These are phyloP conservation scores for Pholiota conissans DNA, from an alignment of 768 basidiomycete species.

Conservation along the genomic window DNA sequence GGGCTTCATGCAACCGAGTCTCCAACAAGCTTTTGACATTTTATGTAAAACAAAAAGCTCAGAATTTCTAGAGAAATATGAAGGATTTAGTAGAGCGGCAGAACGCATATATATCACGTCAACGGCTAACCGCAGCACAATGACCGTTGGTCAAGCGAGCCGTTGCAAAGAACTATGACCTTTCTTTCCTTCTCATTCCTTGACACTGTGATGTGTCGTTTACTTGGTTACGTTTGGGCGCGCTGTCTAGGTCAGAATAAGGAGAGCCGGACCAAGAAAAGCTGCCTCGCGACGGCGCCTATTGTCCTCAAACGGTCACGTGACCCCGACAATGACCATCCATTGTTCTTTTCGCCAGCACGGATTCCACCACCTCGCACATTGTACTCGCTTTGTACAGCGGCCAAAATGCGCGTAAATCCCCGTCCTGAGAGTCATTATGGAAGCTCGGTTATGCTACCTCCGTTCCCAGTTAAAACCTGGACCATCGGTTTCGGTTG, in stretches of 20 bases:
- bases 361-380: not conserved
- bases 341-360: conserved; percentile 13
- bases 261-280: not conserved
- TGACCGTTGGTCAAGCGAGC: too few species aligned
- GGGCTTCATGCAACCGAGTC: too few species aligned
- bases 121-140: too few species aligned
- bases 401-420: conserved; percentile 11
- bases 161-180: too few species aligned
- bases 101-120: too few species aligned
- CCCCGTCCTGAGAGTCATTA: not conserved
- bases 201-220: not conserved
- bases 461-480: conserved; percentile 10
- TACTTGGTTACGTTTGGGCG: not conserved
- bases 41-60: too few species aligned
- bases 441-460: not conserved
- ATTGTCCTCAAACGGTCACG: conserved; percentile 25
- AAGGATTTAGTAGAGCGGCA: too few species aligned
- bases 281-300: conserved; percentile 8
- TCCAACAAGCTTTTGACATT: too few species aligned
- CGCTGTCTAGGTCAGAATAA: not conserved
- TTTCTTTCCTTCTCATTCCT: not conserved
- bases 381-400: conserved; percentile 18
- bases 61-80: too few species aligned
- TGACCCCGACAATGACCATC: conserved; percentile 7
- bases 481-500: not conserved